These are phyloP conservation scores for Arthrobotrys megalospora DNA, from an alignment of 2,329 filamentous ascomycete species.

Conservation along the genomic window DNA sequence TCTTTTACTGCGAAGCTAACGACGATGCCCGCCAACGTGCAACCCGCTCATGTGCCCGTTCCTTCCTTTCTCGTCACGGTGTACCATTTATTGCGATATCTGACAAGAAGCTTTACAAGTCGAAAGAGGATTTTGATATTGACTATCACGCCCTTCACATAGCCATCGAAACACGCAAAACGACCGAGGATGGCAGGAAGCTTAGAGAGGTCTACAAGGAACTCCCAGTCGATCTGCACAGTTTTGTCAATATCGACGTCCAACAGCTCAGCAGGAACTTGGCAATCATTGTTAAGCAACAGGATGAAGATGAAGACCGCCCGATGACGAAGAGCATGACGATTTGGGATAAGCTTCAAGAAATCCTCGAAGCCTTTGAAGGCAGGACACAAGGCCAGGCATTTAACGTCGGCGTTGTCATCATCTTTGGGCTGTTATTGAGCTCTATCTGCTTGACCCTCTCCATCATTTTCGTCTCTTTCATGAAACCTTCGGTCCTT, in stretches of 20 bases:
- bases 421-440: conserved; percentile 22
- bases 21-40: conserved; percentile 66
- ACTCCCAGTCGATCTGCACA: conserved; percentile 70
- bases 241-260: conserved; percentile 71
- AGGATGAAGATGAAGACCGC: conserved; percentile 38
- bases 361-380: conserved; percentile 34
- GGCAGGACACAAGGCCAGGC: conserved; percentile 1
- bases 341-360: conserved; percentile 32
- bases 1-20: conserved; percentile 70
- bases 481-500: conserved; percentile 14
- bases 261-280: conserved; percentile 73
- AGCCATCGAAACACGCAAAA: conserved; percentile 68
- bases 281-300: conserved; percentile 67
- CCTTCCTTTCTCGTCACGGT: conserved; percentile 70
- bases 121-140: conserved; percentile 66
- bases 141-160: conserved; percentile 70
- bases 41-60: conserved; percentile 69
- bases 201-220: conserved; percentile 66
- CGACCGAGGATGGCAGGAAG: conserved; percentile 61
- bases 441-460: conserved; percentile 45
- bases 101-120: conserved; percentile 68
- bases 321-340: conserved; percentile 11
- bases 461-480: conserved; percentile 15
- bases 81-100: conserved; percentile 71
- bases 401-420: conserved; percentile 14